Evolutionary conservation across 2,329 filamentous ascomycete species (phyloP), one percentile per base, ranked within the genome.

Genomic region (Aureobasidium sp.): DNA sequence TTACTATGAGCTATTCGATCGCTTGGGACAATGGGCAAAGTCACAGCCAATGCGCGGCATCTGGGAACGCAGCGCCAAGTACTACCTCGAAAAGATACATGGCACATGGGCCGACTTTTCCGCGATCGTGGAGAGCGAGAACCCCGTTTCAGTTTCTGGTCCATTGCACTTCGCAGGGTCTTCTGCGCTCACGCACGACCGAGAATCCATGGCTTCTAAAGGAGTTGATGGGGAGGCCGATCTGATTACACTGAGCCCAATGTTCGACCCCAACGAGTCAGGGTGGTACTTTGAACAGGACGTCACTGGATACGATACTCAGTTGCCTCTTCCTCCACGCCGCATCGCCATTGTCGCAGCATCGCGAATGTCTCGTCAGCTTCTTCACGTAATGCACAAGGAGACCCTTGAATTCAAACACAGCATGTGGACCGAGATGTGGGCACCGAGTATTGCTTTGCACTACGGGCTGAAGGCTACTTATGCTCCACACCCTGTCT

Each of bases 1-100:
- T 68, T 88, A 92, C 76, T 93, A 92, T 73, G 88, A 93, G 68
- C 84, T 94, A 67, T 83, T 91, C 64, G 82, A 85, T 68, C 84
- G 84, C 65, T 75, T 91, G 9, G 77, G 78, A 27, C 75, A 81
- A 5, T 90, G 89, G 76, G 82, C 83, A 27, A 82, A 81, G 72
- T 81, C 80, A 64, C 87, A 90, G 72, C 87, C 88, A 8, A 83
- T 88, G 62, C 86, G 86, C 68, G 86, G 86, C 2, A 74, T 90
- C 4, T 91, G 88, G 88, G 88, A 91, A 72, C 82, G 88, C 55
- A 87, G 83, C 65, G 84, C 87, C 67, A 83, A 87, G 61, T 90
- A 84, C 75, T 91, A 89, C 70, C 87, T 91, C 60, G 87, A 87
- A 1, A 79, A 82, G 14, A 75, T 82, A 53, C 86, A 91, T 68